Percentiles rank a stretch among this genome's conserved stretches.
phyloP scores from a whole-genome alignment of 2,329 filamentous ascomycete species.

The Verticillium klebahnii region DNA sequence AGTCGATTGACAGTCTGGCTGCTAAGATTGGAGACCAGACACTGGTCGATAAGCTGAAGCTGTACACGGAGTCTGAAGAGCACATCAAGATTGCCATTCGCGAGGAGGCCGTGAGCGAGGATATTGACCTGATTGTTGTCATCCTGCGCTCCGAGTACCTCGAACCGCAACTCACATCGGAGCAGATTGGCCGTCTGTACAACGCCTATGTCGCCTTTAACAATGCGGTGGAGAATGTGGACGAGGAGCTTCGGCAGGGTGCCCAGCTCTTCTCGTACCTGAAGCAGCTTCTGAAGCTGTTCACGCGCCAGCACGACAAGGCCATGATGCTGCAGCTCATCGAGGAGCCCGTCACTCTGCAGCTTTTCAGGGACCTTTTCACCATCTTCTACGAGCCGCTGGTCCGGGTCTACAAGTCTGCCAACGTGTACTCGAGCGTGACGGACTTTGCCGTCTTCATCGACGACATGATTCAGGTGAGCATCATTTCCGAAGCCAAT shows the following conservation, averaged over 20 bases:
- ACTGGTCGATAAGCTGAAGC: conserved; percentile 75
- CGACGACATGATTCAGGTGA: conserved; percentile 75
- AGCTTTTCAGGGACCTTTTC: conserved; percentile 91
- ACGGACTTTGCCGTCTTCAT: conserved; percentile 93
- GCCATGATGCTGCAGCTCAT: conserved; percentile 94
- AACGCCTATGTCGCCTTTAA: conserved; percentile 98
- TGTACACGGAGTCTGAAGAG: conserved; percentile 73
- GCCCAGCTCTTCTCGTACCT: conserved; percentile 91
- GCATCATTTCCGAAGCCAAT: neutral
- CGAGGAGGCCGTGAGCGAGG: conserved; percentile 65
- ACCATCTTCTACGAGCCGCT: conserved; percentile 99
- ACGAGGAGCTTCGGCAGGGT: conserved; percentile 82
- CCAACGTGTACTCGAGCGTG: conserved; percentile 95
- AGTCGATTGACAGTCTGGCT: conserved; percentile 73
- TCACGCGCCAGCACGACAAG: conserved; percentile 90
- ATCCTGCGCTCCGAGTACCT: conserved; percentile 77
- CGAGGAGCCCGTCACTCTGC: conserved; percentile 95
- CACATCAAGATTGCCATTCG: conserved; percentile 69
- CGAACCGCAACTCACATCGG: conserved; percentile 62
- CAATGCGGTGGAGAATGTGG: conserved; percentile 84
- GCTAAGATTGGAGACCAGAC: conserved; percentile 76
- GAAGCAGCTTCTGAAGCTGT: conserved; percentile 90
- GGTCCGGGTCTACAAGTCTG: conserved; percentile 95
- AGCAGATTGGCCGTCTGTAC: conserved; percentile 80
- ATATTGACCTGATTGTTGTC: conserved; percentile 80